Conservation (phyloP, 768 basidiomycete species). For the Russula abietina region DNA sequence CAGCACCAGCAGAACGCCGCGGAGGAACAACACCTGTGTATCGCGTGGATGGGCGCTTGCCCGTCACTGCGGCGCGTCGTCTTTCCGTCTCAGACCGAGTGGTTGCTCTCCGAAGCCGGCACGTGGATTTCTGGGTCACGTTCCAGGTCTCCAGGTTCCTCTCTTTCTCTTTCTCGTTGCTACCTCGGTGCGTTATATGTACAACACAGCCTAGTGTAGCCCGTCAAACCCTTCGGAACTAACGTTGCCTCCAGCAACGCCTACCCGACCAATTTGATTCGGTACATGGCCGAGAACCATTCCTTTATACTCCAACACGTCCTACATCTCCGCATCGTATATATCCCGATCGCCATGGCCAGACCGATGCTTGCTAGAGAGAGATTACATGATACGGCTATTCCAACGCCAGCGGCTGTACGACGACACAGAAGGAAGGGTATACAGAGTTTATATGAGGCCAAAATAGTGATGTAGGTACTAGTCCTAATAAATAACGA, state of each 20-base stretch:
- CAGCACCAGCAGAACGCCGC: conserved; percentile 26
- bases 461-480: conserved; percentile 22
- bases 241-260: background rate
- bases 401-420: conserved; percentile 12
- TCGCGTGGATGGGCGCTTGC: conserved; percentile 50
- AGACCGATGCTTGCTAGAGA: conserved; percentile 14
- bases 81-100: conserved; percentile 53
- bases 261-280: background rate
- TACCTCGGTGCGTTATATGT: conserved; percentile 10
- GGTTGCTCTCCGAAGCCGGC: conserved; percentile 34
- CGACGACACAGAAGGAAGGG: conserved; percentile 14
- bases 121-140: conserved; percentile 10
- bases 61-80: conserved; percentile 46
- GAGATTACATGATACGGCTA: conserved; percentile 18
- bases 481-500: conserved; percentile 22
- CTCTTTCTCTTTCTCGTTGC: background rate
- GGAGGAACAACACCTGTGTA: conserved; percentile 48
- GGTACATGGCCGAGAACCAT: background rate
- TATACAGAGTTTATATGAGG: conserved; percentile 20
- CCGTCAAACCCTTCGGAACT: no score
- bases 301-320: background rate
- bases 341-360: conserved; percentile 2
- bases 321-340: background rate
- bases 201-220: background rate
- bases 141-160: background rate